Percentiles rank a stretch among this genome's conserved stretches.
Conservation (phyloP, 768 basidiomycete species). For the Mycena haematopus region DNA sequence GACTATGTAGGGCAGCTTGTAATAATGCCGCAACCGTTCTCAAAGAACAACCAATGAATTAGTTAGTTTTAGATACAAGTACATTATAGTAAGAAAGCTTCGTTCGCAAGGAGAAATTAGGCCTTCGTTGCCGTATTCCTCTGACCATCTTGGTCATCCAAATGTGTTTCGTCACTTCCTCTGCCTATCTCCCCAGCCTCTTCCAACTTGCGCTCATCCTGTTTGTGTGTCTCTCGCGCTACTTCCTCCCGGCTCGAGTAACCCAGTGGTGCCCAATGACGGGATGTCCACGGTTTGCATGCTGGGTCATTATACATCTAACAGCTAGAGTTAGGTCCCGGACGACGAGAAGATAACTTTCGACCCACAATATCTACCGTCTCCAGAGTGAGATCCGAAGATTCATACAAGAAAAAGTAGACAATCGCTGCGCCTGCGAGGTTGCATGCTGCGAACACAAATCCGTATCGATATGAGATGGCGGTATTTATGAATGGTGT, state of each 20-base stretch:
- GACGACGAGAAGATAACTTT: conserved; percentile 15
- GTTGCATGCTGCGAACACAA: conserved; percentile 75
- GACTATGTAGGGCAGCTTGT: too few relatives aligned
- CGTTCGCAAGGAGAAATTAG: conserved; percentile 18
- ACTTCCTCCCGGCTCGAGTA: conserved; percentile 38
- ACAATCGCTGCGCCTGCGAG: conserved; percentile 65
- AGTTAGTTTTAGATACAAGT: conserved; percentile 18
- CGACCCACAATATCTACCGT: conserved; percentile 58
- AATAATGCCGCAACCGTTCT: too few relatives aligned
- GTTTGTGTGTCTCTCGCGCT: conserved; percentile 20
- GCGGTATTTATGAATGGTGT: conserved; percentile 71
- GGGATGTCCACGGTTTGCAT: conserved; percentile 72
- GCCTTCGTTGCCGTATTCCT: conserved; percentile 19
- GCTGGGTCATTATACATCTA: conserved; percentile 70
- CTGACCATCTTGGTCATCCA: conserved; percentile 18
- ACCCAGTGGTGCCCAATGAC: conserved; percentile 65
- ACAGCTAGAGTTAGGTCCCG: not conserved
- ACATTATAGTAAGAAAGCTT: conserved; percentile 22
- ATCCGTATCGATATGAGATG: conserved; percentile 71
- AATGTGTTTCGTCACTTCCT: conserved; percentile 19
- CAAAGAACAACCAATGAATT: too few relatives aligned
- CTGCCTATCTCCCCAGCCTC: conserved; percentile 17
- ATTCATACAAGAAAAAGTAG: conserved; percentile 80
- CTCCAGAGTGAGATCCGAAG: conserved; percentile 70
- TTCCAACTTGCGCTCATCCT: conserved; percentile 23